phyloP scores from a whole-genome alignment of 345 rosid genomes.

The Eucalyptus rudis region DNA sequence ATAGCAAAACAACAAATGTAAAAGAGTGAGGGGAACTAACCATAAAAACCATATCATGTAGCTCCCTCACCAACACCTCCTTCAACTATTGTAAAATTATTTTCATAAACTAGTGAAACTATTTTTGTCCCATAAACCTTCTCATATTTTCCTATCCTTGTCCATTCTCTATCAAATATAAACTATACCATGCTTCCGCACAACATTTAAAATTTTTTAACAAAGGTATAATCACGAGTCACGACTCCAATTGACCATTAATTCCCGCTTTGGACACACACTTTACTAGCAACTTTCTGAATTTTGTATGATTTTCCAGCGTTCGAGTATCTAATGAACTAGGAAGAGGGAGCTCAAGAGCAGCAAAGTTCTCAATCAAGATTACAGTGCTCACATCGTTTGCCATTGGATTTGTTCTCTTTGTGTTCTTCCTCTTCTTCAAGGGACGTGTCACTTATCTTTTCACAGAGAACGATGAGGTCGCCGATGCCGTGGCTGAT shows the following conservation, averaged over 20 bases:
- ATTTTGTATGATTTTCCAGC: conserved; percentile 2
- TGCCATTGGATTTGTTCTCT: conserved; percentile 28
- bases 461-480: conserved; percentile 37
- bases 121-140: too few relatives aligned
- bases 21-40: too few relatives aligned
- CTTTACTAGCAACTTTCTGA: background rate
- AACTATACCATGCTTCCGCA: too few relatives aligned
- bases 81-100: too few relatives aligned
- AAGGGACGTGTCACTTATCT: conserved; percentile 44
- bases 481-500: conserved; percentile 42
- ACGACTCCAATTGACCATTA: background rate
- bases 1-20: too few relatives aligned
- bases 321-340: conserved; percentile 82
- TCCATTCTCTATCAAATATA: too few relatives aligned
- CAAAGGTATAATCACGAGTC: conserved; percentile 19
- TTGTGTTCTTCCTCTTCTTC: conserved; percentile 30
- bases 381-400: conserved; percentile 30
- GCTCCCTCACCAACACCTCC: too few relatives aligned
- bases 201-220: too few relatives aligned
- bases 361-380: conserved; percentile 40
- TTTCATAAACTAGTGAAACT: too few relatives aligned
- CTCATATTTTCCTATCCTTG: too few relatives aligned
- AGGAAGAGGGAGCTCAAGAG: conserved; percentile 35
- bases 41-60: too few relatives aligned
- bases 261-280: background rate